Base-by-base conservation (phyloP, 2,329 filamentous ascomycete species). In the Stylonectria norvegica region DNA sequence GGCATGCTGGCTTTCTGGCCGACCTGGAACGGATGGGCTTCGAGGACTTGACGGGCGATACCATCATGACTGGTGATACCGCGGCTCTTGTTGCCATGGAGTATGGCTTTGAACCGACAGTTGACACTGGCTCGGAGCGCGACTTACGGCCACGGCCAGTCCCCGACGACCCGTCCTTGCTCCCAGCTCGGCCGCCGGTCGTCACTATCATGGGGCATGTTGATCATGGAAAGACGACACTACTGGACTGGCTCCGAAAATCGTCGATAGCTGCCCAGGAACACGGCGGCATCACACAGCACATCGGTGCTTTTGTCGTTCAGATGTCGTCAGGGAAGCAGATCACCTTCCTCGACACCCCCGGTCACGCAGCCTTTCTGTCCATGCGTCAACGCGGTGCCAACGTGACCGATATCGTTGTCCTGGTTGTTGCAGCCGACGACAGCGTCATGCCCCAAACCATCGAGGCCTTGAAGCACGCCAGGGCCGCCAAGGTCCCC, bases 171-270 rank as follows among this genome's bases (percentile, higher is more conserved):
- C 76, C 71, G 34, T 79, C 85, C 0, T 54, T 64, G 11, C 66
- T 96, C 6, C 89, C 89, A 2, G 65, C 71, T 22, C 80, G 94
- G 12, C 91, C 93, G 6, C 94, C 93, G 0, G 89, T 98, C 23
- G 90, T 98, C 27, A 97, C 94, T 1, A 98, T 98, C 58, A 98
- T 98, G 94, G 93, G 93, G 3, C 93, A 98, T 51, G 93, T 98
- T 55, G 94, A 98, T 61, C 93, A 98, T 63, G 93, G 93, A 38
- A 98, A 98, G 70, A 98, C 93, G 1, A 98, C 94, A 0, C 82
- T 98, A 29, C 73, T 98, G 8, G 93, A 98, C 61, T 97, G 84
- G 68, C 72, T 98, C 31, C 86, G 93, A 25, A 94, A 95, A 55
- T 93, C 90, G 2, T 96, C 89, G 5, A 81, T 98, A 30, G 94